phyloP scores from a whole-genome alignment of 1,284 basidiomycete species.

The Amylostereum areolatum region DNA sequence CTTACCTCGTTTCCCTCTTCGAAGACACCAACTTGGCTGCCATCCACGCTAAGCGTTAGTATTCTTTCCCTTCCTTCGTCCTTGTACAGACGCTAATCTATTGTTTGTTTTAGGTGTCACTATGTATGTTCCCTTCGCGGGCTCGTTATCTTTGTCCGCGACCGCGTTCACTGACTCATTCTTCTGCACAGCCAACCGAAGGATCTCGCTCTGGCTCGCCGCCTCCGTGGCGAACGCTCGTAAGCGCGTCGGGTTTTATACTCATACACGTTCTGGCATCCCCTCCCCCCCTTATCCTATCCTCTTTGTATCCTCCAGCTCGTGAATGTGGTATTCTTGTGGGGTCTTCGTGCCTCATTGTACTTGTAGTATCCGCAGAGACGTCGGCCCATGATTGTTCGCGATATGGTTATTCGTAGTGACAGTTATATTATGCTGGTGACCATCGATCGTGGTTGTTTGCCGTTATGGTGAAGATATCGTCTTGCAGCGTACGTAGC shows the following conservation, averaged over 20 bases:
- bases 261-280: not conserved
- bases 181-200: slow-evolving; percentile 59
- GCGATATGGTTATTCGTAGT: too few species aligned
- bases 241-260: slow-evolving; percentile 32
- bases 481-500: too few species aligned
- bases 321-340: not conserved
- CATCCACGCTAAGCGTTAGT: slow-evolving; percentile 82
- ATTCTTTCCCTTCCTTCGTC: not conserved
- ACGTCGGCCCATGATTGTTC: too few species aligned
- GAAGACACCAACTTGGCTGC: slow-evolving; percentile 91
- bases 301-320: not conserved
- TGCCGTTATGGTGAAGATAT: slow-evolving; percentile 1
- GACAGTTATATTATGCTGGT: not conserved
- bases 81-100: slow-evolving; percentile 5
- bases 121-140: slow-evolving; percentile 40
- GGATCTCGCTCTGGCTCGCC: slow-evolving; percentile 85
- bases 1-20: slow-evolving; percentile 95
- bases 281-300: slow-evolving; percentile 9
- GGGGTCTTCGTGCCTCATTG: not conserved
- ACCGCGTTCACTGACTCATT: slow-evolving; percentile 10
- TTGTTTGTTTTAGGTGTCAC: slow-evolving; percentile 47
- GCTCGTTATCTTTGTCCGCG: not conserved
- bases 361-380: too few species aligned
- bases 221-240: slow-evolving; percentile 85
- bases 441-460: not conserved